phyloP scores from a whole-genome alignment of 2,329 filamentous ascomycete genomes.

The Phoma sp. region DNA sequence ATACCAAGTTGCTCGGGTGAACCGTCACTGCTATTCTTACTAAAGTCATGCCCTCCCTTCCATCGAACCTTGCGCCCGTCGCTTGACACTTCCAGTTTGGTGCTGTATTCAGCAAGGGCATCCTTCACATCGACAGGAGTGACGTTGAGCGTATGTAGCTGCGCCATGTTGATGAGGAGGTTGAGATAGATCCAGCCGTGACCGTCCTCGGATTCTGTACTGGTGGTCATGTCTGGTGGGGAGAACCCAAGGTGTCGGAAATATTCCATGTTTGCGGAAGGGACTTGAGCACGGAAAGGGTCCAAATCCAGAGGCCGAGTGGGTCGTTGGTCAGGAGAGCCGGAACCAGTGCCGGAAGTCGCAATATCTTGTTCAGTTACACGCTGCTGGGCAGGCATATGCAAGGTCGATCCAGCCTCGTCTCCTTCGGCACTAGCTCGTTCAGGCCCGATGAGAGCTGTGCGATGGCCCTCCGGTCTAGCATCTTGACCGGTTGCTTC shows the following conservation, averaged over 20 bases:
- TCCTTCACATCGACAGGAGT: slow-evolving; percentile 78
- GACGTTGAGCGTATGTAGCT: slow-evolving; percentile 85
- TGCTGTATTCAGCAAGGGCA: slow-evolving; percentile 73
- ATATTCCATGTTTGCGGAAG: slow-evolving; percentile 80
- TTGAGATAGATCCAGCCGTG: slow-evolving; percentile 87
- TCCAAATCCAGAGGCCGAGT: slow-evolving; percentile 80
- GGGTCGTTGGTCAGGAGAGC: slow-evolving; percentile 73
- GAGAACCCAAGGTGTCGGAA: slow-evolving; percentile 76
- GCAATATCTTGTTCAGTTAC: slow-evolving; percentile 37
- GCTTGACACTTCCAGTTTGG: slow-evolving; percentile 76
- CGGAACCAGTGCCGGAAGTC: slow-evolving; percentile 40
- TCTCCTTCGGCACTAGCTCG: slow-evolving; percentile 22
- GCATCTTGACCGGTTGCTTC: slow-evolving; percentile 50
- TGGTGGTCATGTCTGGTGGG: slow-evolving; percentile 62
- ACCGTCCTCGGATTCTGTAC: slow-evolving; percentile 64
- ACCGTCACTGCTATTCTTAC: slow-evolving; percentile 70
- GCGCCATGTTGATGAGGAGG: slow-evolving; percentile 79
- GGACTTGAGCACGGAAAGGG: slow-evolving; percentile 76
- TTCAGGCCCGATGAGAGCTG: slow-evolving; percentile 55
- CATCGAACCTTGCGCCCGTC: slow-evolving; percentile 83
- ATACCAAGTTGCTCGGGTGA: slow-evolving; percentile 51
- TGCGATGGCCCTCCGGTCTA: slow-evolving; percentile 53
- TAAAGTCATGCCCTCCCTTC: slow-evolving; percentile 73
- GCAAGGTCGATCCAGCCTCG: neutral
- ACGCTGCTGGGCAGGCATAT: slow-evolving; percentile 28